Conservation (phyloP, 371 early-diverging fungal genomes). For the Apophysomyces elegans region DNA sequence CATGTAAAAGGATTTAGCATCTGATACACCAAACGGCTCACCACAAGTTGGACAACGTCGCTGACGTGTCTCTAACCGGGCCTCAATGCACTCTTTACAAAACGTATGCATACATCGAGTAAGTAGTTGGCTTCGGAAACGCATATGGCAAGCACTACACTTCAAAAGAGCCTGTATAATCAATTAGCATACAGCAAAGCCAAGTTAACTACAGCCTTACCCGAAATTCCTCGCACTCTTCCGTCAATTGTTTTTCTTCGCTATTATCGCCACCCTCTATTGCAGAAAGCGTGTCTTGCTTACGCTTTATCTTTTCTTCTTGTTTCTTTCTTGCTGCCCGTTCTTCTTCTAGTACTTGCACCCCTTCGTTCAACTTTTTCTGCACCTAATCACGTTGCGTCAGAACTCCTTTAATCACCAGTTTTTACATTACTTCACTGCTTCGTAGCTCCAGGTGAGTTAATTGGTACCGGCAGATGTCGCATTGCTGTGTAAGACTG, state of each 20-base stretch:
- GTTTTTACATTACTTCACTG: slow-evolving; percentile 23
- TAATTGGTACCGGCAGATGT: slow-evolving; percentile 22
- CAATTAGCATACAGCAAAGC: slow-evolving; percentile 9
- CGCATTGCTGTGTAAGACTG: slow-evolving; percentile 47
- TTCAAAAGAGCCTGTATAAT: slow-evolving; percentile 76
- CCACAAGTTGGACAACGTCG: slow-evolving; percentile 99
- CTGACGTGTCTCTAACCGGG: slow-evolving; percentile 86
- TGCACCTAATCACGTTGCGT: slow-evolving; percentile 38
- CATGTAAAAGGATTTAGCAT: slow-evolving; percentile 90
- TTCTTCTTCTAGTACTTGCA: slow-evolving; percentile 61
- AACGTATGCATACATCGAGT: slow-evolving; percentile 96
- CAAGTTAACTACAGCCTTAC: slow-evolving; percentile 24
- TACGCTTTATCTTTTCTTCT: slow-evolving; percentile 59
- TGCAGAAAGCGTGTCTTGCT: slow-evolving; percentile 37
- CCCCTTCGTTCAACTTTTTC: slow-evolving; percentile 60
- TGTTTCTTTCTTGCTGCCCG: slow-evolving; percentile 53
- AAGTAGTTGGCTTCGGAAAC: slow-evolving; percentile 86
- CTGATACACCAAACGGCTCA: slow-evolving; percentile 86
- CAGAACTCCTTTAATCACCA: slow-evolving; percentile 18
- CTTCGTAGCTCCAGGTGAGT: slow-evolving; percentile 23
- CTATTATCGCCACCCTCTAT: slow-evolving; percentile 32
- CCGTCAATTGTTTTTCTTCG: slow-evolving; percentile 36
- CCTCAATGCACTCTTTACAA: slow-evolving; percentile 94
- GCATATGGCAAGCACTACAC: slow-evolving; percentile 83
- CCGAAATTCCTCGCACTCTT: slow-evolving; percentile 46